phyloP scores from a whole-genome alignment of 1,284 basidiomycete species.

The Boletus semigastroideus region DNA sequence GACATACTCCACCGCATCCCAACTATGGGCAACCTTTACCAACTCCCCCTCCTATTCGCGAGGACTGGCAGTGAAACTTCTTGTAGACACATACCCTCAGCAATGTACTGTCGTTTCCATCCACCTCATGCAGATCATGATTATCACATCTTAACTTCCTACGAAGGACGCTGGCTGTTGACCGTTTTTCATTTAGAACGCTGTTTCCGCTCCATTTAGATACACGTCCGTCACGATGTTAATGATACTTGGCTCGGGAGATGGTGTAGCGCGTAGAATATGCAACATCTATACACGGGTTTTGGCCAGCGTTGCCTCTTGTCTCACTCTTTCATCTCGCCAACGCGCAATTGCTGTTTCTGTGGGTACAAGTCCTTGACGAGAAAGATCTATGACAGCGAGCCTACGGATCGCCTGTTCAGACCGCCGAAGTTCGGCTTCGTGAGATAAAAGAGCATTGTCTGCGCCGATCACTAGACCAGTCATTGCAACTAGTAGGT shows the following conservation, averaged over 20 bases:
- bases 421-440: constrained; percentile 59
- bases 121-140: constrained; percentile 9
- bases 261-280: constrained; percentile 16
- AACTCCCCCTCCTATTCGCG: constrained; percentile 21
- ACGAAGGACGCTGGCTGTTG: not conserved
- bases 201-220: constrained; percentile 11
- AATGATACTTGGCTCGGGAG: not conserved
- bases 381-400: constrained; percentile 73
- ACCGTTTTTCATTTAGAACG: constrained; percentile 15
- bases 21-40: constrained; percentile 31
- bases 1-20: constrained; percentile 35
- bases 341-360: constrained; percentile 83
- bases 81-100: constrained; percentile 9
- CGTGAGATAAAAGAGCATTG: constrained; percentile 69
- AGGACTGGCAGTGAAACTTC: constrained; percentile 26
- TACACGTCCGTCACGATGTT: not conserved
- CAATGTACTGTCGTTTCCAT: constrained; percentile 15
- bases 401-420: constrained; percentile 72
- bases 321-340: constrained; percentile 49
- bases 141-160: constrained; percentile 4
- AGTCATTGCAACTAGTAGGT: constrained; percentile 51
- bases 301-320: constrained; percentile 5
- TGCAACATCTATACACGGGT: constrained; percentile 2
- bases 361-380: constrained; percentile 73
- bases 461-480: constrained; percentile 79